Evolutionary conservation across 73 alveolate genomes (phyloP).

Genomic region (Stentor coeruleus): DNA sequence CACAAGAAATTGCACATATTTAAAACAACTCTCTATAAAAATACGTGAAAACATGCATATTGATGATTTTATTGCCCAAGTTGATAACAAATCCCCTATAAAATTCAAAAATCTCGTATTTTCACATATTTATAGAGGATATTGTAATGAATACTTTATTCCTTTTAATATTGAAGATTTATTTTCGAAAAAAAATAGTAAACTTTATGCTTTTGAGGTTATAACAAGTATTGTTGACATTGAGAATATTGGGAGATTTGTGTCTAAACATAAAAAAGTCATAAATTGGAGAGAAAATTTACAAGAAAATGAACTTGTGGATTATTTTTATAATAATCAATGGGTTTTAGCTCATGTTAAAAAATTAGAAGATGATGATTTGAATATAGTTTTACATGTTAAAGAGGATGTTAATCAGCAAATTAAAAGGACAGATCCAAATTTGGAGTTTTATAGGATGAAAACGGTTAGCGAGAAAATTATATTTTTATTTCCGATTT

Average conservation of each 20-base stretch:
- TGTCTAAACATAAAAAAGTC: too few species aligned
- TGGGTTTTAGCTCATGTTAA: not conserved
- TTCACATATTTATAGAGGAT: not conserved
- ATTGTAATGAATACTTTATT: not conserved
- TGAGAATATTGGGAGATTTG: not conserved
- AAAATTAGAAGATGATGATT: not conserved
- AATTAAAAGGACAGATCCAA: too few species aligned
- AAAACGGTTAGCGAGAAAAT: not conserved
- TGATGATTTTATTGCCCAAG: not conserved
- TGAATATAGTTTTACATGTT: not conserved
- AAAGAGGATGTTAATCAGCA: not conserved
- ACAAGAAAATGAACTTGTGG: not conserved
- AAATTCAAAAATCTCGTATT: not conserved
- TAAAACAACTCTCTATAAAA: too few species aligned
- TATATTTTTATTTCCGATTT: not conserved
- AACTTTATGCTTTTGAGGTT: slow-evolving; percentile 1
- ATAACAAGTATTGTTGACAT: not conserved
- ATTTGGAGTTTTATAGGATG: too few species aligned
- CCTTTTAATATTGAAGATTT: not conserved
- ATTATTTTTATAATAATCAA: too few species aligned
- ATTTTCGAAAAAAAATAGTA: not conserved
- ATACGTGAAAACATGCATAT: too few species aligned
- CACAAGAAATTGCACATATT: too few species aligned
- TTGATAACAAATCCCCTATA: not conserved
- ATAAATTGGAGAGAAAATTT: not conserved